Base-by-base conservation (phyloP, 148 eudicot species). In the Rhododendron ferrugineum region DNA sequence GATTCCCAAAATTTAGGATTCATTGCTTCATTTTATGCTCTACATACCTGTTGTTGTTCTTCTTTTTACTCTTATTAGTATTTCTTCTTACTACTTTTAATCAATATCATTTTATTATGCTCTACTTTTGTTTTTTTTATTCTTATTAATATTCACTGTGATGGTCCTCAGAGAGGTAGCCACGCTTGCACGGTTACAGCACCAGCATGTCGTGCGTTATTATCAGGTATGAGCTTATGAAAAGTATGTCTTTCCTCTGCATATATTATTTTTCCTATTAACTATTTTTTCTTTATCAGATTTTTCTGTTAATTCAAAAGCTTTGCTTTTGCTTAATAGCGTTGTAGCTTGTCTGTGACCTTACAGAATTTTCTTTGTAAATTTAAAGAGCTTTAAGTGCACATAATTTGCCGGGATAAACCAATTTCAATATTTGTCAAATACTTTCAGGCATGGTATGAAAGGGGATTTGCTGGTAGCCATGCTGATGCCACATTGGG, bases 131-230 rank as follows among this genome's bases (percentile, higher is more conserved):
- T 40, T 37, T 37, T 37, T 40, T 40, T 40, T 40, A 40, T 40
- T 40, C 44, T 6, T 40, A 14, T 3, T 54, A 54, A 54, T 54
- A 37, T 82, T 26, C 62, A 40, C 58, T 77, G 5, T 84, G 30
- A 82, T 86, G 66, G 30, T 90, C 23, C 81, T 70, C 84, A 97
- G 99, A 93, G 98, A 97, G 92, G 99, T 97, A 36, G 95, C 98
- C 28, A 97, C 99, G 50, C 98, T 97, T 88, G 92, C 99, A 84
- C 94, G 98, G 81, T 92, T 97, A 91, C 99, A 97, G 92, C 98
- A 97, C 86, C 99, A 95, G 81, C 99, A 97, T 86, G 96, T 97
- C 56, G 99, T 97, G 81, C 97, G 98, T 68, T 97, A 97, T 86
- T 97, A 97, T 90, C 99, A 97, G 96, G 99, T 95, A 86, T 68